phyloP scores from a whole-genome alignment of 805 yeast genomes.

The Starmerella vitae region DNA sequence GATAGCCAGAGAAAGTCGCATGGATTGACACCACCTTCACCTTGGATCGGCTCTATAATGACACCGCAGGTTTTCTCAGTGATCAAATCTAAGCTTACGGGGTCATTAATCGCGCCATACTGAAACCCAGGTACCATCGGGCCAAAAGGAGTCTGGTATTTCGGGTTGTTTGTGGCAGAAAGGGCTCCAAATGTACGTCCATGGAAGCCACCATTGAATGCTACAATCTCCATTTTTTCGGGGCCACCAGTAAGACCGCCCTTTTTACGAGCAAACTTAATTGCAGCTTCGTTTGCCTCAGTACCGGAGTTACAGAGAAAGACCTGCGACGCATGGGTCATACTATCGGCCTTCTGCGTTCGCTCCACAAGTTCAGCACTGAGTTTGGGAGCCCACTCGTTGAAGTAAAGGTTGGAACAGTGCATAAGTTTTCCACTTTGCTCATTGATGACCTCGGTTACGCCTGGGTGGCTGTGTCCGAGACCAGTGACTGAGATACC shows the following conservation, averaged over 20 bases:
- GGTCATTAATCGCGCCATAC: constrained; percentile 49
- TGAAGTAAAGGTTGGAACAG: constrained; percentile 73
- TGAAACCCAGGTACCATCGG: constrained; percentile 85
- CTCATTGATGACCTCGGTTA: constrained; percentile 54
- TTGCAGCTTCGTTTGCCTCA: constrained; percentile 69
- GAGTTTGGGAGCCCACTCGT: constrained; percentile 69
- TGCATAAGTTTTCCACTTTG: constrained; percentile 69
- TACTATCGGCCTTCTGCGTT: constrained; percentile 63
- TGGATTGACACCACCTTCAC: constrained; percentile 88
- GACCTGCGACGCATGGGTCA: constrained; percentile 65
- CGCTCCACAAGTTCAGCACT: constrained; percentile 55
- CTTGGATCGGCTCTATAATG: constrained; percentile 93
- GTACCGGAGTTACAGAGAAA: constrained; percentile 61
- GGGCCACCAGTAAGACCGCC: constrained; percentile 40
- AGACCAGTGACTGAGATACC: constrained; percentile 96
- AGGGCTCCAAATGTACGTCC: constrained; percentile 93
- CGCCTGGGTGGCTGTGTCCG: constrained; percentile 71
- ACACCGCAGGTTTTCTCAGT: constrained; percentile 71
- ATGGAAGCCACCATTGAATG: constrained; percentile 86
- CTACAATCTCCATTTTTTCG: constrained; percentile 57
- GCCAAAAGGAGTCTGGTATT: constrained; percentile 81
- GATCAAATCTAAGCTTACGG: constrained; percentile 46
- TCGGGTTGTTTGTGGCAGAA: constrained; percentile 81
- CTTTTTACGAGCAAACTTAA: constrained; percentile 67
- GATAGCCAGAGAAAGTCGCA: constrained; percentile 50